Percentiles rank a stretch among this genome's conserved stretches.
These are phyloP conservation scores for Grosmannia serpens DNA, from an alignment of 2,329 filamentous ascomycete species.

Conservation along the genomic window DNA sequence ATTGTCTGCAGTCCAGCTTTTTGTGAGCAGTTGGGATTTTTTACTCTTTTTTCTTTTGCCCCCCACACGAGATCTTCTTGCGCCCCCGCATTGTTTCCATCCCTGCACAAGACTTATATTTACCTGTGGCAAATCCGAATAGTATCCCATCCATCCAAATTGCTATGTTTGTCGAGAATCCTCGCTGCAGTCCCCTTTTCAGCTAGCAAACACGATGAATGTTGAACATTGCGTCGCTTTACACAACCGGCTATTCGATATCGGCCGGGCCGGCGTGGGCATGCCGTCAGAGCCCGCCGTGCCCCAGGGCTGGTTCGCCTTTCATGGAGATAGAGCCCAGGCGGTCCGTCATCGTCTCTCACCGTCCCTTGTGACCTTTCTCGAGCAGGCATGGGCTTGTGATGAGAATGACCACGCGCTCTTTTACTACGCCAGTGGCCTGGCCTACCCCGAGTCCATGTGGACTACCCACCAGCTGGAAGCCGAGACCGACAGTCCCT, in stretches of 20 bases:
- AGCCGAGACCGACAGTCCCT: background rate
- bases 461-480: background rate
- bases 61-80: too few relatives aligned
- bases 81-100: too few relatives aligned
- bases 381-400: background rate
- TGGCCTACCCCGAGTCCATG: background rate
- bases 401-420: background rate
- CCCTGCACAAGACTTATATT: too few relatives aligned
- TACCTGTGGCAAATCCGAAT: too few relatives aligned
- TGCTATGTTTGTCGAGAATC: too few relatives aligned
- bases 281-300: background rate
- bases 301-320: background rate
- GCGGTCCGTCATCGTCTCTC: background rate
- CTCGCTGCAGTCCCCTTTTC: too few relatives aligned
- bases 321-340: background rate
- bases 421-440: background rate
- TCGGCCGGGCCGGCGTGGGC: background rate
- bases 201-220: background rate
- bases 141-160: too few relatives aligned
- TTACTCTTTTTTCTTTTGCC: too few relatives aligned
- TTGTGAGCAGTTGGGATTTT: too few relatives aligned
- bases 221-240: background rate
- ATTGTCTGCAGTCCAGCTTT: too few relatives aligned
- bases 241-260: background rate
- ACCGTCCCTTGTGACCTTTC: background rate